Evolutionary conservation across 495 filamentous ascomycete species (phyloP).

Genomic region (Hyphodiscus hymeniophilus): DNA sequence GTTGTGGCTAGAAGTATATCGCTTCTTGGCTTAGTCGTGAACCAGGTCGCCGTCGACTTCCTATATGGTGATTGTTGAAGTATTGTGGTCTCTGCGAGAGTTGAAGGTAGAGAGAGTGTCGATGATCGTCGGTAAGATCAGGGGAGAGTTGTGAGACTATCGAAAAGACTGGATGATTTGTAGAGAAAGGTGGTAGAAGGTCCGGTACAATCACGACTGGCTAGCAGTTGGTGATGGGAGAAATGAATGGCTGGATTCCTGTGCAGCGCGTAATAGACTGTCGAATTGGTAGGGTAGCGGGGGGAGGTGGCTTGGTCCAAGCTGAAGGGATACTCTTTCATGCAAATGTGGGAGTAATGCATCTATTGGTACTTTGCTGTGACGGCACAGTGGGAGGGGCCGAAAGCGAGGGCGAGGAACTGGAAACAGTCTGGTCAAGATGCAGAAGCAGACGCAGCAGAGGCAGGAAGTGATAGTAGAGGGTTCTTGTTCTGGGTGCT

Average conservation of each 20-base stretch:
- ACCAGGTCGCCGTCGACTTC: background rate
- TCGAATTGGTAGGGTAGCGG: slow-evolving; percentile 13
- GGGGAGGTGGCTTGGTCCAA: slow-evolving; percentile 9
- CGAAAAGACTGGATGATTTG: slow-evolving; percentile 7
- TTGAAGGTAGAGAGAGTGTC: slow-evolving; percentile 2
- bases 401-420: too few relatives aligned
- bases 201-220: slow-evolving; percentile 18
- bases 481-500: too few relatives aligned
- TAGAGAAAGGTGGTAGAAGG: slow-evolving; percentile 6
- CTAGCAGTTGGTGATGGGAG: slow-evolving; percentile 4
- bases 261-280: slow-evolving; percentile 21
- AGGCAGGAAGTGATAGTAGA: too few relatives aligned
- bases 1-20: background rate
- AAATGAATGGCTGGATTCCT: slow-evolving; percentile 15
- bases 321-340: slow-evolving; percentile 13
- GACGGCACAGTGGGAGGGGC: too few relatives aligned
- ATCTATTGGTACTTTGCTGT: slow-evolving; percentile 1
- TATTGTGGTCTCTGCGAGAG: background rate
- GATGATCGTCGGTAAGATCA: slow-evolving; percentile 13
- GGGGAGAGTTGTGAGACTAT: slow-evolving; percentile 3
- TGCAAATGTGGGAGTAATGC: slow-evolving; percentile 7
- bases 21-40: background rate
- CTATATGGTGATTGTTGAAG: background rate
- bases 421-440: too few relatives aligned
- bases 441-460: too few relatives aligned